Conservation (phyloP, 768 basidiomycete genomes). For the Amanita inopinata region DNA sequence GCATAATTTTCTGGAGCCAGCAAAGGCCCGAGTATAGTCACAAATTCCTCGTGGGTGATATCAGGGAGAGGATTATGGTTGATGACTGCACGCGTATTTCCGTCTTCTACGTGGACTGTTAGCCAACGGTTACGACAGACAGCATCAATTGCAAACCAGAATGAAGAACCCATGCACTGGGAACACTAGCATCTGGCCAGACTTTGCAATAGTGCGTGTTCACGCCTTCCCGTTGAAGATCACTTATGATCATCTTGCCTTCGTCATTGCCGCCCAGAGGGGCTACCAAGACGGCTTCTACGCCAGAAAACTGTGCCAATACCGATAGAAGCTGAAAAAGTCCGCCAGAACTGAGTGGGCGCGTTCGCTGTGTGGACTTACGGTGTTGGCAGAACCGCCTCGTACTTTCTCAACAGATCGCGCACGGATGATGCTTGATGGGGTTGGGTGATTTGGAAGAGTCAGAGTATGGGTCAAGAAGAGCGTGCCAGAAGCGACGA, state of each 20-base stretch:
- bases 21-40: constrained; percentile 68
- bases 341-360: constrained; percentile 6
- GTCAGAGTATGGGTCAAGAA: constrained; percentile 69
- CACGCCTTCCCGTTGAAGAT: constrained; percentile 59
- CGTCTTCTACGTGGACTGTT: constrained; percentile 32
- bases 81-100: constrained; percentile 56
- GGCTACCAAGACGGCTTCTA: constrained; percentile 64
- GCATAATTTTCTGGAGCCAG: constrained; percentile 74
- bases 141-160: constrained; percentile 37
- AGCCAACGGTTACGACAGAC: background rate
- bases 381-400: constrained; percentile 64
- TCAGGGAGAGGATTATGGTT: constrained; percentile 87
- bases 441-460: constrained; percentile 48
- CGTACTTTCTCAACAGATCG: constrained; percentile 59
- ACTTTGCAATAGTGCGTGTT: constrained; percentile 67
- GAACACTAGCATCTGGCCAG: constrained; percentile 63
- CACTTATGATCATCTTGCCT: constrained; percentile 48
- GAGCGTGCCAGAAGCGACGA: constrained; percentile 73
- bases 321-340: constrained; percentile 45
- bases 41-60: constrained; percentile 80
- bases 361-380: constrained; percentile 10
- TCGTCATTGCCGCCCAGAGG: constrained; percentile 67
- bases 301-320: constrained; percentile 57
- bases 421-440: constrained; percentile 53
- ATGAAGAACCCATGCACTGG: constrained; percentile 75